A percentile compares a stretch with the other conserved stretches of the same genome.
phyloP scores from a whole-genome alignment of 1,284 basidiomycete genomes.

The Coriolopsis trogii region DNA sequence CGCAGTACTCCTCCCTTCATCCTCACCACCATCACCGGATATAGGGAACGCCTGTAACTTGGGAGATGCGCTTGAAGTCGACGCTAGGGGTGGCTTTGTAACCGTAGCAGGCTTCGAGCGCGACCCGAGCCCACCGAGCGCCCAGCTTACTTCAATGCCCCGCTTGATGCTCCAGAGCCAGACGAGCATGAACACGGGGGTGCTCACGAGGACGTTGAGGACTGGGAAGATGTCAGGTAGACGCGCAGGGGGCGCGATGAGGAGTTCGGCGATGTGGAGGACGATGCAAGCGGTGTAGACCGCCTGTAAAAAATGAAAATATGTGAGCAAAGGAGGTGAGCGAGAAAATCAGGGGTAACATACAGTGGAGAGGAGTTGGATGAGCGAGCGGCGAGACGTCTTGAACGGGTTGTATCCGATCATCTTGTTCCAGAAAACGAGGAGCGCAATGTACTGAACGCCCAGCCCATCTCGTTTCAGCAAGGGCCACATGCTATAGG shows the following conservation, averaged over 20 bases:
- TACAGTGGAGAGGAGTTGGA: slow-evolving; percentile 66
- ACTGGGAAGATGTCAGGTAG: slow-evolving; percentile 89
- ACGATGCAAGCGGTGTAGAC: slow-evolving; percentile 57
- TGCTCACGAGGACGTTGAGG: slow-evolving; percentile 83
- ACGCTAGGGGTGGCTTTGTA: slow-evolving; percentile 4
- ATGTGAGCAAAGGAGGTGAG: neutral
- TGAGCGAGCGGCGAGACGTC: slow-evolving; percentile 42
- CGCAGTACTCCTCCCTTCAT: neutral
- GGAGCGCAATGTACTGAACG: slow-evolving; percentile 69
- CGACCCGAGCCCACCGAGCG: slow-evolving; percentile 44
- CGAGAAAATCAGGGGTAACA: slow-evolving; percentile 29
- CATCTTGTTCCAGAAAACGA: slow-evolving; percentile 80
- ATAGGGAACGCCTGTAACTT: slow-evolving; percentile 2
- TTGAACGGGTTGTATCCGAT: slow-evolving; percentile 76
- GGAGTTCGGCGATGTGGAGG: slow-evolving; percentile 68
- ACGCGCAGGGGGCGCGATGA: slow-evolving; percentile 64
- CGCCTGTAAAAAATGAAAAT: slow-evolving; percentile 40
- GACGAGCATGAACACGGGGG: slow-evolving; percentile 73
- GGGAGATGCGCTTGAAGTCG: neutral
- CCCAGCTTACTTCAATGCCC: slow-evolving; percentile 70
- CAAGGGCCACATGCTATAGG: slow-evolving; percentile 85
- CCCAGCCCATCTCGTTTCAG: slow-evolving; percentile 81
- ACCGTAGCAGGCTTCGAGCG: slow-evolving; percentile 5
- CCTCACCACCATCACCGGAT: neutral
- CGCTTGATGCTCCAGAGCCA: slow-evolving; percentile 83